phyloP scores from a whole-genome alignment of 352 stramenopile genomes.

The Phytophthora aleatoria region DNA sequence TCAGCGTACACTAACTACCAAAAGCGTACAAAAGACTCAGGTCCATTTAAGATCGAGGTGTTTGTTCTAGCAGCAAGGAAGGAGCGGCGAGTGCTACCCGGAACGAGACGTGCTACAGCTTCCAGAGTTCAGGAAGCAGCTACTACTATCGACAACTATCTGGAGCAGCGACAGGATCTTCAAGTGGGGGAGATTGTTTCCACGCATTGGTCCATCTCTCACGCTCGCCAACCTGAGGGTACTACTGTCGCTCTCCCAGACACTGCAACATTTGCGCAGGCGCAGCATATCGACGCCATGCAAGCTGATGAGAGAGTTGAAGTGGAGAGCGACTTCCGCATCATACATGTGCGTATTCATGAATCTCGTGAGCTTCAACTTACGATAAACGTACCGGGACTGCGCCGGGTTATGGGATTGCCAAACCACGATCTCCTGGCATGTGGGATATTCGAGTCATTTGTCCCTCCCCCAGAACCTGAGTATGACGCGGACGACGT shows the following conservation, averaged over 20 bases:
- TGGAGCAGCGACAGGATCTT: background rate
- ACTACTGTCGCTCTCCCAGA: background rate
- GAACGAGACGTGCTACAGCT: background rate
- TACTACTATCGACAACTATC: background rate
- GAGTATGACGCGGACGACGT: background rate
- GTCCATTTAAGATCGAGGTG: too few species aligned
- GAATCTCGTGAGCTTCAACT: background rate
- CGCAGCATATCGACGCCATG: background rate
- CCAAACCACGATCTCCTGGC: background rate
- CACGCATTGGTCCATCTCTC: background rate
- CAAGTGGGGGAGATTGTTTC: background rate
- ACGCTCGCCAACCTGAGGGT: background rate
- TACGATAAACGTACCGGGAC: background rate
- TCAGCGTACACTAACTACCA: background rate
- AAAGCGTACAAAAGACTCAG: too few species aligned
- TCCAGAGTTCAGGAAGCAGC: background rate
- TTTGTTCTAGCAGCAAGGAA: background rate
- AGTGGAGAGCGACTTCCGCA: background rate
- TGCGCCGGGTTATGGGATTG: background rate
- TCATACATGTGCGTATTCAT: background rate
- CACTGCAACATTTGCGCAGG: background rate
- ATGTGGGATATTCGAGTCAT: background rate
- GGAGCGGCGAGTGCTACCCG: background rate
- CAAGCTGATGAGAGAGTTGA: background rate
- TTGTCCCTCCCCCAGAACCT: background rate